A percentile compares a stretch with the other conserved stretches of the same genome.
Evolutionary conservation across 176 grass and related monocot genomes (phyloP).

Genomic region (Oropetium thomaeum): DNA sequence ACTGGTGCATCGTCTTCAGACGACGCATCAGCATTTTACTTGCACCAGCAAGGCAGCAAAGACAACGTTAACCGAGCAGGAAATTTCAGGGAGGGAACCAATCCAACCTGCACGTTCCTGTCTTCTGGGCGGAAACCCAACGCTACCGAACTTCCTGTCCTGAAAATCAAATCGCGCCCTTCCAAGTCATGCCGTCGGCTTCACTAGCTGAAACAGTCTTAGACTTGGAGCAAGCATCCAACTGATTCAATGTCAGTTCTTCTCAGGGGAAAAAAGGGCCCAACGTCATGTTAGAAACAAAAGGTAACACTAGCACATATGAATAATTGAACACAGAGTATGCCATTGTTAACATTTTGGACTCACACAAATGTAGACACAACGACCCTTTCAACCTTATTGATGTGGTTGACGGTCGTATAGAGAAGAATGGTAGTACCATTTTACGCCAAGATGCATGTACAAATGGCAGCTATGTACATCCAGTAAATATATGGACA

Average conservation of each 20-base stretch:
- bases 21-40: slow-evolving; percentile 22
- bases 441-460: no score
- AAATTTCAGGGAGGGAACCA: slow-evolving; percentile 28
- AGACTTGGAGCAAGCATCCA: neutral
- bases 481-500: neutral
- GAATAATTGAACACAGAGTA: neutral
- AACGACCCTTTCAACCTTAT: neutral
- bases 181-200: neutral
- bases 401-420: neutral
- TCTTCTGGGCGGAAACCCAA: neutral
- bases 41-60: slow-evolving; percentile 23
- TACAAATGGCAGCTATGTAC: neutral
- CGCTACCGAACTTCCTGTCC: neutral
- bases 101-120: neutral
- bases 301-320: neutral
- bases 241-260: neutral
- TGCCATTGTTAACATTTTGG: neutral
- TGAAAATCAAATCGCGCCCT: neutral
- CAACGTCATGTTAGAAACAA: neutral
- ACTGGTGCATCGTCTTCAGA: neutral
- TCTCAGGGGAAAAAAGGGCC: no score
- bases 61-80: slow-evolving; percentile 4
- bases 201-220: neutral
- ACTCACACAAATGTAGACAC: no score
- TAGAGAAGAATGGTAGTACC: neutral